Base-by-base conservation (phyloP, 805 yeast genomes). In the Metschnikowia cubensis region DNA sequence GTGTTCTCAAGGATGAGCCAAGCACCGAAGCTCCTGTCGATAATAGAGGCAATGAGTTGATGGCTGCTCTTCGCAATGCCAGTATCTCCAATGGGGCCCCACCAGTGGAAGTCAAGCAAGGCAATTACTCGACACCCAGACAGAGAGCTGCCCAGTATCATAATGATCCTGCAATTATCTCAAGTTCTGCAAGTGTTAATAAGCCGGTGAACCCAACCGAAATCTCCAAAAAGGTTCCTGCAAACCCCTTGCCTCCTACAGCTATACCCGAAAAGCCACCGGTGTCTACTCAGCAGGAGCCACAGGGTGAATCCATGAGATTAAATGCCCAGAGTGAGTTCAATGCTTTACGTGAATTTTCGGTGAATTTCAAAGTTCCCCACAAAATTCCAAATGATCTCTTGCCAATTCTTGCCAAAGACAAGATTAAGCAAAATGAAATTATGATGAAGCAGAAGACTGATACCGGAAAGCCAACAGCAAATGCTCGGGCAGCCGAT, bases 311-410 rank as follows among this genome's bases (percentile, higher is more conserved):
- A 52, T 65, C 75, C 14, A 67, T 70, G 54, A 70, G 77, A 50
- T 64, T 75, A 49, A 77, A 71, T 56, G 77, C 81, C 1, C 81
- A 82, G 62, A 79, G 81, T 54, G 89, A 85, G 63, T 77, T 86
- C 54, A 83, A 83, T 54, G 80, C 87, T 10, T 73, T 89, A 49
- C 82, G 81, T 54, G 88, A 87, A 61, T 90, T 91, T 63, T 81
- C 95, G 36, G 89, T 87, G 44, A 86, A 81, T 57, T 87, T 89
- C 67, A 88, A 88, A 66, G 80, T 90, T 31, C 86, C 85, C 2
- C 80, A 80, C 59, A 60, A 62, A 45, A 57, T 63, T 48, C 92
- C 95, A 6, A 67, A 74, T 17, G 90, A 85, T 59, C 71, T 84
- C 52, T 69, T 85, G 53, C 90, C 94, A 6, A 84, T 86, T 17